Conservation (phyloP, 371 early-diverging fungal species). For the Phascolomyces articulosus region DNA sequence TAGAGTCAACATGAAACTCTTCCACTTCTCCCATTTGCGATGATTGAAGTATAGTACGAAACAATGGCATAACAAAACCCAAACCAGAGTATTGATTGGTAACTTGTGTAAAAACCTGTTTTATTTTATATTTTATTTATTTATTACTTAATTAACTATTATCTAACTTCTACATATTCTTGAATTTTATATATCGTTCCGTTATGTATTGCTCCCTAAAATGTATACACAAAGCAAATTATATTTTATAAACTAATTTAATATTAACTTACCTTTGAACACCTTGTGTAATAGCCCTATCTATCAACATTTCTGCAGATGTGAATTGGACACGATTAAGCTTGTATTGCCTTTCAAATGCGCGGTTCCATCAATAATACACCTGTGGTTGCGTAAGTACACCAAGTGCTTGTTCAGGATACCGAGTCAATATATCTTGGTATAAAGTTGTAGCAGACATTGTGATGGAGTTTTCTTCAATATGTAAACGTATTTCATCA, state of each 20-base stretch:
- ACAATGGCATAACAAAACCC: background rate
- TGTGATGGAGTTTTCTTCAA: no score
- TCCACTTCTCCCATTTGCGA: background rate
- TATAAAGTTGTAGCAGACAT: background rate
- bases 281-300: background rate
- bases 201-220: no score
- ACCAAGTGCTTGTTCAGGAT: background rate
- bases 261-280: background rate
- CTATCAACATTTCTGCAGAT: background rate
- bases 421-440: background rate
- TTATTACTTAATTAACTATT: background rate
- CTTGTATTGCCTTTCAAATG: background rate
- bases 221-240: background rate
- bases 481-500: no score
- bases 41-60: background rate
- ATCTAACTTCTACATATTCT: no score
- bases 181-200: background rate
- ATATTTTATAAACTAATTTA: background rate
- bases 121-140: no score
- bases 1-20: slow-evolving; percentile 4
- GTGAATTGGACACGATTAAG: background rate
- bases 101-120: background rate
- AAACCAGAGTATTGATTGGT: background rate
- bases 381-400: background rate
- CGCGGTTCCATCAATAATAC: background rate